These are phyloP conservation scores for Gloeophyllum trabeum DNA, from an alignment of 768 basidiomycete species.

Conservation along the genomic window DNA sequence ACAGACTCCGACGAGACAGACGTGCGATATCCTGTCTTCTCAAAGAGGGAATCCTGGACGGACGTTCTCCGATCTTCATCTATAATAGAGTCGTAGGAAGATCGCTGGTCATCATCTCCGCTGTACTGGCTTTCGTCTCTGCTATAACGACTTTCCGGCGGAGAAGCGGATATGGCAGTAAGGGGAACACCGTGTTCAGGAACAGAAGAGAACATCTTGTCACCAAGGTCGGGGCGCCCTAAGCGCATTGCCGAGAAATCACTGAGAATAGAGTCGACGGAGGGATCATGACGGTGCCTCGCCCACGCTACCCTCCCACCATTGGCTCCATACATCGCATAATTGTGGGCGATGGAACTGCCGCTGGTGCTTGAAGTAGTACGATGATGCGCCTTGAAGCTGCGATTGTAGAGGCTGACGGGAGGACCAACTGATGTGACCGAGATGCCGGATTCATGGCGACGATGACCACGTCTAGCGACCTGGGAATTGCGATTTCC, in stretches of 20 bases:
- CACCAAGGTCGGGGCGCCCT: slow-evolving; percentile 65
- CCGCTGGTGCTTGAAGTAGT: slow-evolving; percentile 49
- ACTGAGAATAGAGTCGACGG: slow-evolving; percentile 56
- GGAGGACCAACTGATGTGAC: slow-evolving; percentile 48
- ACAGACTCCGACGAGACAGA: slow-evolving; percentile 48
- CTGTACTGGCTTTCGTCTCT: slow-evolving; percentile 11
- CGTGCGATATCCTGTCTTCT: slow-evolving; percentile 42
- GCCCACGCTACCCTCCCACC: slow-evolving; percentile 52
- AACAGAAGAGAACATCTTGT: slow-evolving; percentile 76
- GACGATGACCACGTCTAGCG: slow-evolving; percentile 36
- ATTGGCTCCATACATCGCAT: slow-evolving; percentile 38
- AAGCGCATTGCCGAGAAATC: slow-evolving; percentile 48
- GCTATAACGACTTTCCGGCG: slow-evolving; percentile 27
- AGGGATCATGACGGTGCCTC: slow-evolving; percentile 42
- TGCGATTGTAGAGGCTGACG: slow-evolving; percentile 62
- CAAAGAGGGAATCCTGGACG: slow-evolving; percentile 46
- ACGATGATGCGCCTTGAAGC: slow-evolving; percentile 37
- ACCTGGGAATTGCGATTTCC: slow-evolving; percentile 17
- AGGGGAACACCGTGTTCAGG: slow-evolving; percentile 42
- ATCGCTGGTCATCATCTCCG: slow-evolving; percentile 20
- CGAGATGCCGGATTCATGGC: slow-evolving; percentile 53
- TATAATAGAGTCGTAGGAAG: slow-evolving; percentile 51
- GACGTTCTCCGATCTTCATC: slow-evolving; percentile 25
- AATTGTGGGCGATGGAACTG: slow-evolving; percentile 46
- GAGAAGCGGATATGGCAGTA: slow-evolving; percentile 55